Percentiles rank a stretch among this genome's conserved stretches.
phyloP scores from a whole-genome alignment of 2,329 filamentous ascomycete species.

The Calonectria pauciramosa region DNA sequence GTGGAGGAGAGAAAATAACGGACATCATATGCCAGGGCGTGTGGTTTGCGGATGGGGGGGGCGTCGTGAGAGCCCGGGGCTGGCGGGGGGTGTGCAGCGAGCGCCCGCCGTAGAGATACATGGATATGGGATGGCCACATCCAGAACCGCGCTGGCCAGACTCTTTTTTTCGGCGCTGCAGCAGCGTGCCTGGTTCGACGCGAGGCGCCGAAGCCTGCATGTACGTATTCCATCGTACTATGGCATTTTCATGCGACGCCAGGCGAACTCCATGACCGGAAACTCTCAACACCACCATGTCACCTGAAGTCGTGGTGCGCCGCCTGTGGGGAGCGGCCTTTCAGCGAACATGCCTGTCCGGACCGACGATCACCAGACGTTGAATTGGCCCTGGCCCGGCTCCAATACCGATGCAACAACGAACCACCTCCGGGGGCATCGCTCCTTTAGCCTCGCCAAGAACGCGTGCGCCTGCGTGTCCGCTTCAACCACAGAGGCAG shows the following conservation, averaged over 20 bases:
- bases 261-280: slow-evolving; percentile 13
- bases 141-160: slow-evolving; percentile 28
- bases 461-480: background rate
- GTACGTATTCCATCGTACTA: background rate
- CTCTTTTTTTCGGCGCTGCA: background rate
- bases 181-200: slow-evolving; percentile 25
- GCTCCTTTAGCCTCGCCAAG: slow-evolving; percentile 22
- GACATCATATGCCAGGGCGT: slow-evolving; percentile 41
- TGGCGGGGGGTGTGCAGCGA: slow-evolving; percentile 31
- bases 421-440: slow-evolving; percentile 35
- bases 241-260: slow-evolving; percentile 1
- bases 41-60: slow-evolving; percentile 30
- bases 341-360: slow-evolving; percentile 14
- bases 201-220: slow-evolving; percentile 12
- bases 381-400: slow-evolving; percentile 34
- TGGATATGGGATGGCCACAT: slow-evolving; percentile 21
- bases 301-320: background rate
- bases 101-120: slow-evolving; percentile 31
- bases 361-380: slow-evolving; percentile 36
- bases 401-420: slow-evolving; percentile 39
- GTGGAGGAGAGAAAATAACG: slow-evolving; percentile 32
- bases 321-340: slow-evolving; percentile 8
- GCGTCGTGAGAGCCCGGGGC: slow-evolving; percentile 34
- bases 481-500: background rate
- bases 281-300: background rate